Evolutionary conservation across 768 basidiomycete species (phyloP), one percentile per base, ranked within the genome.

Genomic region (Psilocybe azurescens): DNA sequence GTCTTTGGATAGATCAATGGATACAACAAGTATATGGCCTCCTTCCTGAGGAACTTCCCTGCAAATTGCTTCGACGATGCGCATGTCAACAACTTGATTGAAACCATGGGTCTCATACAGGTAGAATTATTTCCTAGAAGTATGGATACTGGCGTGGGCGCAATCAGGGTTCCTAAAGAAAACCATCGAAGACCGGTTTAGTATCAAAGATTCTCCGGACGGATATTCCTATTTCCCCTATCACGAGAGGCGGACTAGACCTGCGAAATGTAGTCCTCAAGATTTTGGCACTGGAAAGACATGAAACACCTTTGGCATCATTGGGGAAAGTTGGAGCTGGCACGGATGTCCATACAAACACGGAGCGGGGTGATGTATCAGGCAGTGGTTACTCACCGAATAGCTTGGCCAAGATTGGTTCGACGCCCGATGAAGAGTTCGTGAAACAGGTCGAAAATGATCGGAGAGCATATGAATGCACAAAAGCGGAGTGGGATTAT

Each of bases 201-300:
- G 69, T 3, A 65, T 77, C 1, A 67, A 56, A 8, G 73, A 79
- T 58, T 68, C 80, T 5, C 80, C 78, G 0, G 73, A 76, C 44
- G 79, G 79, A 6, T 80, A 77, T 59, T 79, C 77, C 67, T 80
- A 77, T 66, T 75, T 79, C 63, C 63, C 77, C 79, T 0, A 71
- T 79, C n/a, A 64, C 67, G 9, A 69, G 66, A 20, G 80, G 80
- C 29, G 79, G 79, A 0, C 70, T 80, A 24, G 77, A 75, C 59
- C 60, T 81, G n/a, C 70, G 70, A 53, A 77, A 81, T 39, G 74
- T 75, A 3, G 73, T 81, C 67, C 66, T 81, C 20, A 78, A 80
- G 56, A 68, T 78, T 14, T 69, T 81, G 32, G 71, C 74, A 1
- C 54, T 79, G 60, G 58, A 62, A 8, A 63, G 50, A 56, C 50